Base-by-base conservation (phyloP, 768 basidiomycete genomes). In the Mycena metata region DNA sequence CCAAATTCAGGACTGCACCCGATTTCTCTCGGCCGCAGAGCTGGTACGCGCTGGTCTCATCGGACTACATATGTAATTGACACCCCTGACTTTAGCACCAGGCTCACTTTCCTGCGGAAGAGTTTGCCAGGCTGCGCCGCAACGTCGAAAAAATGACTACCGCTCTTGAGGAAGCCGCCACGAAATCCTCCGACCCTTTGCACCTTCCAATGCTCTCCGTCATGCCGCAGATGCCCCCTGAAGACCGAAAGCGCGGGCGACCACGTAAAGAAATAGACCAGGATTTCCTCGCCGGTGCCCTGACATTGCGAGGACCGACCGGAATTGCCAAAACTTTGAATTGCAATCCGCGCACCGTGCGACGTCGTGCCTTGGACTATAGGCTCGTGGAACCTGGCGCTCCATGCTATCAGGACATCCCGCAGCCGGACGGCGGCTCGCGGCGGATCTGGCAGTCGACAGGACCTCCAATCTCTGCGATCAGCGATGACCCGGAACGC, bases 261-360 rank as follows among this genome's bases (percentile, higher is more conserved):
- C 55, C 55, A 6, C 36, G 23, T 6, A 10, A 13, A 8, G 39
- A 41, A 5, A 41, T 56, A 12, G 26, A 59, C 26, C 23, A 11
- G 8, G 16, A 15, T 2, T 59, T 59, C 30, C 30, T 59, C 11
- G 17, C 17, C 9, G 43, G 23, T 7, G 57, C 45, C 3, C 30
- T 59, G 24, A 46, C 23, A 3, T 23, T 59, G 7, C 57, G 57
- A 2, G 43, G 57, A 10, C 57, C 43, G 17, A n/a, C 57, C 6
- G 30, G 43, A 7, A 30, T 59, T 8, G 43, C 24, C 2, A 13
- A 23, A 3, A 7, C 16, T 8, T 13, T 45, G 15, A 13, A 35
- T 8, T 45, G 43, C 43, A 13, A 23, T 46, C 4, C 69, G 0
- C 69, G 69, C 7, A 72, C 74, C n/a, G 66, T 76, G 16, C 63